phyloP scores from a whole-genome alignment of 495 filamentous ascomycete species.

The Trichocladium antarcticum region DNA sequence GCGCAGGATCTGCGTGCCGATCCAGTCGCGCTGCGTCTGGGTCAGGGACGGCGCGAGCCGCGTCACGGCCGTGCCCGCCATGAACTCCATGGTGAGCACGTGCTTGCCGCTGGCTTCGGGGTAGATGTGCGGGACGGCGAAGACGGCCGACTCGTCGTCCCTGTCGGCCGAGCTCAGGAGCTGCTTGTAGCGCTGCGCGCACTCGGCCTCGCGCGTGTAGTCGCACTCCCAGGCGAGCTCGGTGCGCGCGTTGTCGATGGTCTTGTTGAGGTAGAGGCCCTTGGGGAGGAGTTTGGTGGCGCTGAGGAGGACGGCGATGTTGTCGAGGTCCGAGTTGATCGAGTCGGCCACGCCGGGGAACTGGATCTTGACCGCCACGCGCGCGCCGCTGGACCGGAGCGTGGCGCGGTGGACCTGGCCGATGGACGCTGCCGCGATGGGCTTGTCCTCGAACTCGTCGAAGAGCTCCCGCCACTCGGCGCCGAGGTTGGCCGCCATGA shows the following conservation, averaged over 20 bases:
- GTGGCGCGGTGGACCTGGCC: conserved; percentile 87
- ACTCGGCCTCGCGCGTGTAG: conserved; percentile 77
- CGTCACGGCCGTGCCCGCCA: conserved; percentile 80
- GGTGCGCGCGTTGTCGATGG: conserved; percentile 87
- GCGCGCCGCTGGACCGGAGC: conserved; percentile 59
- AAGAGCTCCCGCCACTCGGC: conserved; percentile 78
- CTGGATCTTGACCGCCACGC: conserved; percentile 91
- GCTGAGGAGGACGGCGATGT: conserved; percentile 78
- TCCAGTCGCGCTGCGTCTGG: conserved; percentile 81
- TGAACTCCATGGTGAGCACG: conserved; percentile 87
- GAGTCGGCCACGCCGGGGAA: conserved; percentile 94
- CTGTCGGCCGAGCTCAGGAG: conserved; percentile 55
- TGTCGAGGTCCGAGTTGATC: conserved; percentile 90
- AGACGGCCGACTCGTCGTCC: conserved; percentile 53
- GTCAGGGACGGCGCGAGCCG: conserved; percentile 54
- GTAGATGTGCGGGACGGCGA: conserved; percentile 67
- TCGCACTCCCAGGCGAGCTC: conserved; percentile 97
- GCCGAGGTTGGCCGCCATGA: conserved; percentile 68
- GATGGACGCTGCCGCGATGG: conserved; percentile 94
- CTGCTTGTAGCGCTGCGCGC: conserved; percentile 58
- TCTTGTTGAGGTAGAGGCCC: conserved; percentile 89
- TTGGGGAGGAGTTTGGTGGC: conserved; percentile 82
- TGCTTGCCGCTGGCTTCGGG: conserved; percentile 71
- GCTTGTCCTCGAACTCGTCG: conserved; percentile 72
- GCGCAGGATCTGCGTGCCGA: conserved; percentile 83